Conservation (phyloP, 306 rosid genomes). For the Rosa rugosa region DNA sequence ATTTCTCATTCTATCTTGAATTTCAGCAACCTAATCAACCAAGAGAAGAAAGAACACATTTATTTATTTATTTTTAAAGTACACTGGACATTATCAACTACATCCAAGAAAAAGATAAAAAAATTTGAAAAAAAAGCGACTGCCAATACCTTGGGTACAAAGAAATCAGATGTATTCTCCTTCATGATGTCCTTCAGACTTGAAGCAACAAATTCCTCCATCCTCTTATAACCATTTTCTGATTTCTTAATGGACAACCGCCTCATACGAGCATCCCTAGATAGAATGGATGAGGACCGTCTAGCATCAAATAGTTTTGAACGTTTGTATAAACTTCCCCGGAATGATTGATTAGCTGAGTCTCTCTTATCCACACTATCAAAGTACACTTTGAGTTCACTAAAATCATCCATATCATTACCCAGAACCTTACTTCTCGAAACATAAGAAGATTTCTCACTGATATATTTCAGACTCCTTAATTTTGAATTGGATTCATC, state of each 20-base stretch:
- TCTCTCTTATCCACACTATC: constrained; percentile 97
- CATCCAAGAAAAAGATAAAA: neutral
- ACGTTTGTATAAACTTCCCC: constrained; percentile 85
- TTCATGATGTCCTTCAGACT: constrained; percentile 88
- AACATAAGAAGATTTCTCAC: constrained; percentile 54
- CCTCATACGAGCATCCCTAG: constrained; percentile 98
- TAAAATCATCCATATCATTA: constrained; percentile 71
- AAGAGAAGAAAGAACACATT: constrained; percentile 6
- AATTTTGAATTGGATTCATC: constrained; percentile 67
- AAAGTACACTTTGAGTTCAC: constrained; percentile 87
- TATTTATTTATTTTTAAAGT: neutral
- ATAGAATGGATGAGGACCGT: constrained; percentile 90
- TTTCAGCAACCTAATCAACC: constrained; percentile 79
- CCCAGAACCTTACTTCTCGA: constrained; percentile 57
- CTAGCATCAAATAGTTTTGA: constrained; percentile 96
- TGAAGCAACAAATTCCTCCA: constrained; percentile 89
- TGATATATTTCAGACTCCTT: constrained; percentile 68
- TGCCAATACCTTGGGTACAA: constrained; percentile 78
- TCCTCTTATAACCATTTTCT: constrained; percentile 89
- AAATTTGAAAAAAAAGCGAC: neutral
- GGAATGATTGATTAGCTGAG: constrained; percentile 71
- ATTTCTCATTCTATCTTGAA: constrained; percentile 77
- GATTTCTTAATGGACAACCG: constrained; percentile 94
- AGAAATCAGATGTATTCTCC: constrained; percentile 74
- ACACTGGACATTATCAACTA: neutral